Base-by-base conservation (phyloP, 2,329 filamentous ascomycete species). In the Lachnellula suecica region DNA sequence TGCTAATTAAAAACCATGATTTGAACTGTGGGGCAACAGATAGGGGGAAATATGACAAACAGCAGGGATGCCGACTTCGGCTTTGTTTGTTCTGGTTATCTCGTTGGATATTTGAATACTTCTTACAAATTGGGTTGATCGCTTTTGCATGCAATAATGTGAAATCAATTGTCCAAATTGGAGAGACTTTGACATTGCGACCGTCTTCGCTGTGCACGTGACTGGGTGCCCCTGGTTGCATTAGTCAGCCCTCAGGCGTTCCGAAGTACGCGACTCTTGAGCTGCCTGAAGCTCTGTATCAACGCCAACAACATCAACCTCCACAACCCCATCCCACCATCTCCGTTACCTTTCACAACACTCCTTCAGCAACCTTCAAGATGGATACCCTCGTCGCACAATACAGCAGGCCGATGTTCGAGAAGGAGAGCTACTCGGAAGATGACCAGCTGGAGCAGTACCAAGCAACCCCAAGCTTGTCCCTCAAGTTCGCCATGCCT, bases 351-450 rank as follows among this genome's bases (percentile, higher is more conserved):
- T 51, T 41, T 49, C 51, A 50, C 22, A 58, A 51, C 48, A 56
- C 55, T 57, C 55, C 11, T 54, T 59, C 44, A 50, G 49, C 47
- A 27, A 15, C 20, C 35, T 53, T 49, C 59, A 64, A 62, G 52
- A 99, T 99, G 94, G 91, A 99, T 74, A 83, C 90, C 66, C 85
- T 99, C 71, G 91, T 99, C 65, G 86, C 92, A 63, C 89, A 87
- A 73, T 97, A 97, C 82, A 90, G 88, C 75, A 85, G 87, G 66
- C 85, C 91, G 66, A 79, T 86, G 55, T 84, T 84, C 72, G 79
- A 87, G 70, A 76, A 82, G 66, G 89, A 95, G 73, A 81, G 82
- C 65, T 84, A 86, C 68, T 78, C 81, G 48, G 81, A 87, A 65
- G 82, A 91, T 68, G 85, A 91, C 63, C 81, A 91, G 68, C 81